Base-by-base conservation (phyloP, 495 filamentous ascomycete genomes). In the Chaetomidium leptoderma region DNA sequence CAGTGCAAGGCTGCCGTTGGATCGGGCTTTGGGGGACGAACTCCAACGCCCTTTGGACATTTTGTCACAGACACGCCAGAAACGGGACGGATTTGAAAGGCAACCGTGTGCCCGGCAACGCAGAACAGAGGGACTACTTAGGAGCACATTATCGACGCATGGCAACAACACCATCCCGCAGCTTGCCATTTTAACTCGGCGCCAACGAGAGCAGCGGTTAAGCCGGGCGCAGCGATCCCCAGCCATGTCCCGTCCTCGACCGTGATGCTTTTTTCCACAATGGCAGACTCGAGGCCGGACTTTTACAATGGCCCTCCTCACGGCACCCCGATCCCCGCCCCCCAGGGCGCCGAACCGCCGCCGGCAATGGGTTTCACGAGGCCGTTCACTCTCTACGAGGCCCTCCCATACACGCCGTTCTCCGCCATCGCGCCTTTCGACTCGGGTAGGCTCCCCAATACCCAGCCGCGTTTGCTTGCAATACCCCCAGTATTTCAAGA, bases 371-470 rank as follows among this genome's bases (percentile, higher is more conserved):
- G 49, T 14, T 64, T 63, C 44, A 55, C 67, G 3, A 63, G 70
- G 46, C 73, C 77, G 0, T 75, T 81, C 60, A 73, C 72, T 2
- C 84, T 97, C 13, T 84, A 89, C 55, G 89, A 97, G 66, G 92
- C 92, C 10, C 76, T 99, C 42, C 90, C 90, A 35, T 96, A 87
- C 72, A 92, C 95, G 16, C 92, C 93, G 3, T 86, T 97, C 70
- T 90, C 89, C 23, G 95, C 90, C 23, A 84, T 96, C 53, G 81
- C 92, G 49, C 86, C 95, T 5, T 95, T 97, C 72, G 85, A 85
- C 59, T 78, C 92, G 58, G 86, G 93, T 95, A 76, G 60, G 68
- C 47, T 57, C 55, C 36, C 23, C 19, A 24, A 43, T 17, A 2
- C 5, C 17, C n/a, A 8, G 21, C 55, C 39, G 4, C 50, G 14